Evolutionary conservation across 352 stramenopile genomes (phyloP), one percentile per base, ranked within the genome.

Genomic region (Paralagenidium karlingii): DNA sequence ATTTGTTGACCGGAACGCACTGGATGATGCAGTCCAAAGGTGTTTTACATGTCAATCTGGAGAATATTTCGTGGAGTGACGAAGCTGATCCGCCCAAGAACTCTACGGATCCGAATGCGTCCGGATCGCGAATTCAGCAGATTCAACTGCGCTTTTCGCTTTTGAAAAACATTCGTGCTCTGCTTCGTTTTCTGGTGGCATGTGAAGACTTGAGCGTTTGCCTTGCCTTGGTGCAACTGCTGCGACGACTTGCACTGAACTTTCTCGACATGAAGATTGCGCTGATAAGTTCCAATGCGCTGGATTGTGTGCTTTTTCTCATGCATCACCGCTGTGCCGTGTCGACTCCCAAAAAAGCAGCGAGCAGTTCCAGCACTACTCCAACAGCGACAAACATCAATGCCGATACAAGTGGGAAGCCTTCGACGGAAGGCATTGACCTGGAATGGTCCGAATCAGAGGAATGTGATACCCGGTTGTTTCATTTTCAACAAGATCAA

Each of bases 31-130:
- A n/a, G n/a, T n/a, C n/a, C n/a, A n/a, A n/a, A n/a, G 71, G 76
- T 8, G 75, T 85, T 13, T 77, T 88, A 24, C 74, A 60, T 28
- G 70, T 89, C 39, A 81, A 75, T 20, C 44, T 87, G 6, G 70
- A 89, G 32, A 80, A 62, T 34, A 89, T 89, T 44, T 70, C 84
- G 7, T 89, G 76, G 76, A 89, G 69, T 38, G 76, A 89, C 30
- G n/a, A n/a, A n/a, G n/a, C n/a, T n/a, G n/a, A n/a, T n/a, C n/a
- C n/a, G n/a, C n/a, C n/a, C 33, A 58, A 49, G 18, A 40, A 40
- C 20, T 9, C n/a, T 26, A 8, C 38, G 3, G 7, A 31, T 8
- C 8, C 44, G 4, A 48, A 46, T 8, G 19, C 36, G 20, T n/a
- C 36, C 11, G 15, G 28, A 15, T 32, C 11, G 11, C 15, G 15